Percentiles rank a stretch among this genome's conserved stretches.
Conservation (phyloP, 805 yeast genomes). For the Wickerhamomyces mucosus region DNA sequence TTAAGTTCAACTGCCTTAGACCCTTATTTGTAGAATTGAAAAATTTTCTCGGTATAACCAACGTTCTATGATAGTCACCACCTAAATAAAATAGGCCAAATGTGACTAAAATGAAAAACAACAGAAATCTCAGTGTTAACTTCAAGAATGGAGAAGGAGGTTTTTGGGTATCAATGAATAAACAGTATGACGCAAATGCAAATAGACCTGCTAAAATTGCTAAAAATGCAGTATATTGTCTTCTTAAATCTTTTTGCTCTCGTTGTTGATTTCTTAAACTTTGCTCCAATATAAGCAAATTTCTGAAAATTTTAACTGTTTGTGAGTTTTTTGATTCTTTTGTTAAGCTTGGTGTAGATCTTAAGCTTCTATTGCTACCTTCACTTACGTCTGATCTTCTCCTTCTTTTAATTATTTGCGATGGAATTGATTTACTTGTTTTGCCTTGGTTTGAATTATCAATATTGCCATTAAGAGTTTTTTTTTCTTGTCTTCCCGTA, state of each 20-base stretch:
- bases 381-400: conserved; percentile 20
- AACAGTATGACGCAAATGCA: conserved; percentile 29
- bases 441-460: not conserved
- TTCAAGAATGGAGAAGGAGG: conserved; percentile 30
- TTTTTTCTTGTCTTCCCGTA: conserved; percentile 2
- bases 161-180: conserved; percentile 26
- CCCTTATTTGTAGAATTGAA: conserved; percentile 83
- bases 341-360: no score
- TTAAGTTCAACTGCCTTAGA: conserved; percentile 68
- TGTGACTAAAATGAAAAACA: conserved; percentile 57
- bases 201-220: conserved; percentile 32
- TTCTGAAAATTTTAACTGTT: conserved; percentile 69
- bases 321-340: conserved; percentile 29
- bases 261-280: conserved; percentile 71
- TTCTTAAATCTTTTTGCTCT: conserved; percentile 58
- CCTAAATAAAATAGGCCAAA: conserved; percentile 70
- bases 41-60: conserved; percentile 72
- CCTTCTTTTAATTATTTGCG: conserved; percentile 4
- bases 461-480: conserved; percentile 3
- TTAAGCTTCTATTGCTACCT: conserved; percentile 13
- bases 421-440: no score
- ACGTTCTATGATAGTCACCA: conserved; percentile 84
- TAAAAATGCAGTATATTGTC: conserved; percentile 30
- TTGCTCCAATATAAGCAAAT: conserved; percentile 78
- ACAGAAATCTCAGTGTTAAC: conserved; percentile 37